Base-by-base conservation (phyloP, 208 protist species). In the Crithidia acanthocephali region DNA sequence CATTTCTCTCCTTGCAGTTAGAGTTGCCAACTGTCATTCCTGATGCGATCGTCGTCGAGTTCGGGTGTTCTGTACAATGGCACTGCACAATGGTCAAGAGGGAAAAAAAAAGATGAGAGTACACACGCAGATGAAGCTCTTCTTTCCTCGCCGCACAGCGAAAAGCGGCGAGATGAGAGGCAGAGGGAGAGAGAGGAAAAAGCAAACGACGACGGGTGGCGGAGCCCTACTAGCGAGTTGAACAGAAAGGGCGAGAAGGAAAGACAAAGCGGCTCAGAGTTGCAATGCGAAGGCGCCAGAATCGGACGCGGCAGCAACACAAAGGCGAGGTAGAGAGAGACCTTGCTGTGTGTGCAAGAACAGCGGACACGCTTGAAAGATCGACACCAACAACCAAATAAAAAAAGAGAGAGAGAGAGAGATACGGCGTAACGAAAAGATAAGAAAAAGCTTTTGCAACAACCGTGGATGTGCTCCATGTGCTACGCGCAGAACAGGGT, bases 81-180 rank as follows among this genome's bases (percentile, higher is more conserved):
- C 18, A 53, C 48, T 30, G 11, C 48, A 53, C 48, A 53, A 27
- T 50, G 16, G 18, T 23, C 35, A 40, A 28, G n/a, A n/a, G n/a
- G n/a, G n/a, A 53, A 72, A 45, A 69, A 30, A 63, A 58, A 45
- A 69, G 55, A 62, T 70, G n/a, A 62, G 25, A 68, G n/a, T n/a
- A n/a, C n/a, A n/a, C n/a, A n/a, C n/a, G n/a, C n/a, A n/a, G n/a
- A n/a, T n/a, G n/a, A n/a, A n/a, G n/a, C 15, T 53, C 22, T 53
- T 2, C 20, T 53, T 53, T 30, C 23, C 20, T 30, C 13, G 7
- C 23, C 22, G 22, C 48, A 53, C 48, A 30, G 23, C 48, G 18
- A 50, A 50, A 50, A 8, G 44, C 20, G 44, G 20, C 7, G 37
- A 44, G 37, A 44, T 13, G 37, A 7, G 37, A 44, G 37, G 37